These are phyloP conservation scores for Saccharomyces kudriavzevii DNA, from an alignment of 805 yeast species.

Conservation along the genomic window DNA sequence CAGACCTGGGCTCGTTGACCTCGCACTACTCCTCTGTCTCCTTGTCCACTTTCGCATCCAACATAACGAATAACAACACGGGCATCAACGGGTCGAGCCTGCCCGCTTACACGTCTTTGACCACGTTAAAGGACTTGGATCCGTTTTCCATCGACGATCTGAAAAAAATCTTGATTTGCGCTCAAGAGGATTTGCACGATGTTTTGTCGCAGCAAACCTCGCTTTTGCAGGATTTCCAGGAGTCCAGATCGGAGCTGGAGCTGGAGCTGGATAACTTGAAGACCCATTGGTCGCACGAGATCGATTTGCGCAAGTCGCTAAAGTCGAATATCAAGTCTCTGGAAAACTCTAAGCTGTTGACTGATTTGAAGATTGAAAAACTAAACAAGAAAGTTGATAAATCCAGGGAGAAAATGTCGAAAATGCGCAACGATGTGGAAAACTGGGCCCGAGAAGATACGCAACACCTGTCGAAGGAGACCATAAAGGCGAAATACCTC, in stretches of 20 bases:
- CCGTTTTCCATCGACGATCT: constrained; percentile 26
- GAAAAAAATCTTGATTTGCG: constrained; percentile 26
- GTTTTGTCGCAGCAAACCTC: constrained; percentile 23
- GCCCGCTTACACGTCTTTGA: constrained; percentile 24
- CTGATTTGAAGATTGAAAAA: constrained; percentile 27
- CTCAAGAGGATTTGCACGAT: constrained; percentile 31
- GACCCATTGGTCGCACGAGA: constrained; percentile 28
- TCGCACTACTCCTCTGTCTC: constrained; percentile 1
- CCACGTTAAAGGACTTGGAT: constrained; percentile 25
- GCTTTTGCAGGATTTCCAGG: constrained; percentile 24
- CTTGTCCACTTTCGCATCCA: neutral
- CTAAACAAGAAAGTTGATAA: constrained; percentile 23
- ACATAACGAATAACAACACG: neutral
- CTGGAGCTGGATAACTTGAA: constrained; percentile 26
- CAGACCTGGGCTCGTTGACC: neutral
- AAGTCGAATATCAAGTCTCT: constrained; percentile 29
- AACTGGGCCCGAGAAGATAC: constrained; percentile 19
- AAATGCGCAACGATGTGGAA: constrained; percentile 25
- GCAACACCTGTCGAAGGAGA: constrained; percentile 8
- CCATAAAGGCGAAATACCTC: constrained; percentile 11
- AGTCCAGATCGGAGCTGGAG: constrained; percentile 21
- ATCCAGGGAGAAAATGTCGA: constrained; percentile 16
- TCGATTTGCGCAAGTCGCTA: constrained; percentile 26
- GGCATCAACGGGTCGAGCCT: constrained; percentile 2
- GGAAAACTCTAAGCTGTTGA: constrained; percentile 27